Conservation (phyloP, 441 rosid genomes). For the Gossypium schwendimanii region DNA sequence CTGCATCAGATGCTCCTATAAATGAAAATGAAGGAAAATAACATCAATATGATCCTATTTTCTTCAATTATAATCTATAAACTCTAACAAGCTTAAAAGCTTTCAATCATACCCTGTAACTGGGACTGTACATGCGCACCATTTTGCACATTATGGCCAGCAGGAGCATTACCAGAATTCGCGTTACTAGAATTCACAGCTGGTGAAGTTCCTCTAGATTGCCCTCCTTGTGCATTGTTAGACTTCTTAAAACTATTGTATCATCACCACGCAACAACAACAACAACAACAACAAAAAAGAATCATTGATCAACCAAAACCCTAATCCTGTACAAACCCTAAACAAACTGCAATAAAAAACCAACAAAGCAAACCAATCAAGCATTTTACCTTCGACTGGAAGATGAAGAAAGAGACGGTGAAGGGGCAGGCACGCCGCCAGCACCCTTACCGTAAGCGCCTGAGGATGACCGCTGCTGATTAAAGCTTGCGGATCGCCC, state of each 20-base stretch:
- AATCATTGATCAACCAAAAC: neutral
- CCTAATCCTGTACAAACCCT: constrained; percentile 1
- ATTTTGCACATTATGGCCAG: constrained; percentile 42
- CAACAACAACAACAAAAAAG: neutral
- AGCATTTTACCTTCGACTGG: constrained; percentile 42
- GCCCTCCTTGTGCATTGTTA: constrained; percentile 4
- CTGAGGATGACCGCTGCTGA: constrained; percentile 67
- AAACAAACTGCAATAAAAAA: constrained; percentile 3
- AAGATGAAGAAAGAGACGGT: constrained; percentile 35
- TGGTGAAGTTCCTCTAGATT: constrained; percentile 41
- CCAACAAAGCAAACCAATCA: neutral
- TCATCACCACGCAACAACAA: neutral
- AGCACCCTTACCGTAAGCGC: constrained; percentile 61
- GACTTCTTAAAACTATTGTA: constrained; percentile 43
- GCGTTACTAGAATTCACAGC: constrained; percentile 27
- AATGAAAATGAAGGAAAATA: constrained; percentile 7
- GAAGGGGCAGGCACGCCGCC: constrained; percentile 67
- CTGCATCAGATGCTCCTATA: constrained; percentile 50
- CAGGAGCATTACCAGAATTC: constrained; percentile 33
- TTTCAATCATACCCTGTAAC: constrained; percentile 47
- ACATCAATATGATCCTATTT: neutral
- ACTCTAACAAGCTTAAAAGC: neutral
- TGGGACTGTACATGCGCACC: constrained; percentile 52
- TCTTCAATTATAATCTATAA: neutral
- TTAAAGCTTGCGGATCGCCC: constrained; percentile 72